A percentile compares a stretch with the other conserved stretches of the same genome.
Evolutionary conservation across 1,139 yeast species (phyloP).

Genomic region (Debaryomyces sp.): DNA sequence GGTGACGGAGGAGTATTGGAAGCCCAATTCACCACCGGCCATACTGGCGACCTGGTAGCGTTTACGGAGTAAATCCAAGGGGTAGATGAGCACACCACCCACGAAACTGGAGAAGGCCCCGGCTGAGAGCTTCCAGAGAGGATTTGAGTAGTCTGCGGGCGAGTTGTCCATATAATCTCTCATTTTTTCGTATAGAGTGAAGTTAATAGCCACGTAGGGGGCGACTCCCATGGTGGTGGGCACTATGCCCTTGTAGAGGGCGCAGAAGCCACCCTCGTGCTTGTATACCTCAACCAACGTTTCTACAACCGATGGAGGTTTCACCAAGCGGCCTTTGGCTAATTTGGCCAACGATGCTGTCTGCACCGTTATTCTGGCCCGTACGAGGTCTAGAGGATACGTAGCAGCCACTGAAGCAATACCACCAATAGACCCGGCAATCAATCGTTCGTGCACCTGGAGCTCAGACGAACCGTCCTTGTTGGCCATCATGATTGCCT

Average conservation of each 20-base stretch:
- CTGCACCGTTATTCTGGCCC: slow-evolving; percentile 87
- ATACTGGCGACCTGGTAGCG: slow-evolving; percentile 89
- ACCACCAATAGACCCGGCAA: slow-evolving; percentile 85
- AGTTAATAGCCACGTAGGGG: slow-evolving; percentile 92
- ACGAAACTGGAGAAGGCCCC: slow-evolving; percentile 73
- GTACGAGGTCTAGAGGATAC: slow-evolving; percentile 87
- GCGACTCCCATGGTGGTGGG: slow-evolving; percentile 97
- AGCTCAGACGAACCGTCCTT: slow-evolving; percentile 42
- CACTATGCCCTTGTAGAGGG: slow-evolving; percentile 79
- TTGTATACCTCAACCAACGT: slow-evolving; percentile 61
- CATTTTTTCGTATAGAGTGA: slow-evolving; percentile 82
- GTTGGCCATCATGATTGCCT: slow-evolving; percentile 41
- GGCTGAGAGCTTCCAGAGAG: slow-evolving; percentile 63
- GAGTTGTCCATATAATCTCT: slow-evolving; percentile 56
- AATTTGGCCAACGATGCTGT: slow-evolving; percentile 73
- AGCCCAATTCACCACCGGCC: slow-evolving; percentile 79
- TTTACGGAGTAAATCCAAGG: slow-evolving; percentile 85
- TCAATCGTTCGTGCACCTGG: slow-evolving; percentile 54
- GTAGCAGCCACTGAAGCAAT: slow-evolving; percentile 79
- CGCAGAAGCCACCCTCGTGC: slow-evolving; percentile 80
- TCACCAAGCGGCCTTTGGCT: slow-evolving; percentile 43
- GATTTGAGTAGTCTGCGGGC: slow-evolving; percentile 41
- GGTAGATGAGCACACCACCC: slow-evolving; percentile 88
- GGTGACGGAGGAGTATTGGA: slow-evolving; percentile 69
- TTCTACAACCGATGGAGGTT: slow-evolving; percentile 71